Conservation (phyloP, 805 yeast species). For the Barnettozyma salicaria region DNA sequence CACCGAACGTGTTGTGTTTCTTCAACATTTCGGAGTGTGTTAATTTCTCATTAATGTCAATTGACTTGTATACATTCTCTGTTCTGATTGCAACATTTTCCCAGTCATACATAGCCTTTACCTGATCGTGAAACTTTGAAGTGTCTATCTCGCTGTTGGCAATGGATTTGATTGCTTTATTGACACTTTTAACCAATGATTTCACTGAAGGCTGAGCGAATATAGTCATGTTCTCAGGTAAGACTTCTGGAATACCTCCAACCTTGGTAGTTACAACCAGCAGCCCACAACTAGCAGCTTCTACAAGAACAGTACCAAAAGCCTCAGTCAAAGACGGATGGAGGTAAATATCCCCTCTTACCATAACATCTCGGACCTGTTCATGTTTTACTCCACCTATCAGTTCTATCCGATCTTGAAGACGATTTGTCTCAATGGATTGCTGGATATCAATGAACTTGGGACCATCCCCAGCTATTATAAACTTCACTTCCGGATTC, state of each 20-base stretch:
- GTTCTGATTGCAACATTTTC: conserved; percentile 80
- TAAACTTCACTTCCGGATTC: conserved; percentile 60
- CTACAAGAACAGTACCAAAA: conserved; percentile 94
- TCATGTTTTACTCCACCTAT: conserved; percentile 89
- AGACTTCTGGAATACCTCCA: conserved; percentile 96
- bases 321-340: conserved; percentile 97
- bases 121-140: conserved; percentile 67
- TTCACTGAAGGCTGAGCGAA: conserved; percentile 87
- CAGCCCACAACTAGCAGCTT: conserved; percentile 95
- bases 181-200: conserved; percentile 64
- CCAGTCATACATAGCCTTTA: conserved; percentile 88
- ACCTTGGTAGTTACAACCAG: conserved; percentile 91
- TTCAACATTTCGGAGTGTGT: conserved; percentile 49
- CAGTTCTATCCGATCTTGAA: conserved; percentile 82
- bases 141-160: conserved; percentile 61
- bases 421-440: conserved; percentile 78
- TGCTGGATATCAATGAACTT: conserved; percentile 90
- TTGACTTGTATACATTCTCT: conserved; percentile 65
- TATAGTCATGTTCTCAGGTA: conserved; percentile 89
- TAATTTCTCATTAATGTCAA: conserved; percentile 27
- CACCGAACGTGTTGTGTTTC: conserved; percentile 63
- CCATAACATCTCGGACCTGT: conserved; percentile 87
- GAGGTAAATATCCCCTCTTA: conserved; percentile 85
- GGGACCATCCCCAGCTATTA: conserved; percentile 97
- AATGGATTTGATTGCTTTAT: conserved; percentile 60